These are phyloP conservation scores for Omphalea diandra DNA, from an alignment of 441 rosid genomes.

Conservation along the genomic window DNA sequence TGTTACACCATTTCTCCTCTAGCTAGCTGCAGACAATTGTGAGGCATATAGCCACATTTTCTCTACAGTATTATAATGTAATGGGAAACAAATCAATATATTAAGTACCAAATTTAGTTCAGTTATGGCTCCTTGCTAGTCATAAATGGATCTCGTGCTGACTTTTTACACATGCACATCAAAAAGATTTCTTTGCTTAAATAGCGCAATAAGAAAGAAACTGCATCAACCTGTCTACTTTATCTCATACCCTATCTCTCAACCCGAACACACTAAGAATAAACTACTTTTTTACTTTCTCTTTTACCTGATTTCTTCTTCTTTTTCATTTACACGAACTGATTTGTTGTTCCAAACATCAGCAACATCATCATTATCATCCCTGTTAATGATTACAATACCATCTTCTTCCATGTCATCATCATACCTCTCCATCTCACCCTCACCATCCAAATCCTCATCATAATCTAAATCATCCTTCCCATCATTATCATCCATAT, in stretches of 20 bases:
- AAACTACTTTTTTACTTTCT: slow-evolving; percentile 25
- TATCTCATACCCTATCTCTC: slow-evolving; percentile 9
- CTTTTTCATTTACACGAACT: slow-evolving; percentile 16
- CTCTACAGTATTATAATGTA: too few species aligned
- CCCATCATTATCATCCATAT: slow-evolving; percentile 37
- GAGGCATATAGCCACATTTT: too few species aligned
- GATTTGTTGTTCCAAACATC: slow-evolving; percentile 22
- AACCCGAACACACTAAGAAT: slow-evolving; percentile 8
- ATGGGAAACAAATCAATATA: too few species aligned
- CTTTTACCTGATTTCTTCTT: slow-evolving; percentile 31
- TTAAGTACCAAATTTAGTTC: neutral
- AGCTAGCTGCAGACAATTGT: too few species aligned
- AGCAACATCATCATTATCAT: slow-evolving; percentile 32
- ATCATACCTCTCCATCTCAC: slow-evolving; percentile 33
- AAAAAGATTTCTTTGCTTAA: neutral
- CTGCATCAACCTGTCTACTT: slow-evolving; percentile 7
- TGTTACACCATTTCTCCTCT: too few species aligned
- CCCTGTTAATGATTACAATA: slow-evolving; percentile 23
- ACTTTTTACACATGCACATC: neutral
- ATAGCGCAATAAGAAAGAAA: slow-evolving; percentile 14
- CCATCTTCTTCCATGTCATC: slow-evolving; percentile 47
- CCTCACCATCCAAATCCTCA: slow-evolving; percentile 32
- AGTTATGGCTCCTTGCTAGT: neutral
- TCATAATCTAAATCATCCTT: slow-evolving; percentile 40
- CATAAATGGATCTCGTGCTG: neutral